These are phyloP conservation scores for Apodospora peruviana DNA, from an alignment of 495 filamentous ascomycete species.

Conservation along the genomic window DNA sequence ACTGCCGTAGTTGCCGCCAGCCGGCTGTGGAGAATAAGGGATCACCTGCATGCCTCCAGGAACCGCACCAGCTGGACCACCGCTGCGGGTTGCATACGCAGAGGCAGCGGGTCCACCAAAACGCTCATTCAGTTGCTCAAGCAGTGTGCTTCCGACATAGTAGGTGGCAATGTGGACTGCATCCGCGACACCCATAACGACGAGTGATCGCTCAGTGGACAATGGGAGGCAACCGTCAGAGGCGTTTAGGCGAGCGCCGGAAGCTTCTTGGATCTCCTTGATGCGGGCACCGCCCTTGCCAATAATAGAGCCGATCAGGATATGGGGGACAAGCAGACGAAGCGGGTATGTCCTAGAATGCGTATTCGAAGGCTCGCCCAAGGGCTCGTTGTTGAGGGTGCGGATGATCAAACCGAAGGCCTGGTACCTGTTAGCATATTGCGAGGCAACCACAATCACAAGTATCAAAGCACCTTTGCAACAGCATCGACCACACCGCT, in stretches of 20 bases:
- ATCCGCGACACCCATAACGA: slow-evolving; percentile 84
- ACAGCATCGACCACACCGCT: slow-evolving; percentile 92
- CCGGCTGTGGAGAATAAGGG: slow-evolving; percentile 88
- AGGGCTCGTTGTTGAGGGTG: slow-evolving; percentile 92
- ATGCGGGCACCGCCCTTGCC: slow-evolving; percentile 92
- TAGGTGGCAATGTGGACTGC: slow-evolving; percentile 98
- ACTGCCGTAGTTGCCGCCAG: slow-evolving; percentile 85
- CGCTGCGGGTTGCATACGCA: slow-evolving; percentile 91
- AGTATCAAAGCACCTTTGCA: slow-evolving; percentile 68
- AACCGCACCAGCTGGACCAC: slow-evolving; percentile 84
- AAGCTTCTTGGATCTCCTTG: slow-evolving; percentile 97
- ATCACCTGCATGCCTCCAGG: slow-evolving; percentile 97
- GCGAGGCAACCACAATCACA: background rate
- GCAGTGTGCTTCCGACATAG: slow-evolving; percentile 92
- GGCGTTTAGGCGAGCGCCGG: slow-evolving; percentile 91
- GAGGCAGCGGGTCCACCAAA: slow-evolving; percentile 95
- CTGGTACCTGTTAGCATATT: slow-evolving; percentile 39
- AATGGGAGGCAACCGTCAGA: slow-evolving; percentile 90
- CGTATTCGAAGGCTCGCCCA: slow-evolving; percentile 76
- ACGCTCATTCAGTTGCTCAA: slow-evolving; percentile 91
- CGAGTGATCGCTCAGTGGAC: slow-evolving; percentile 93
- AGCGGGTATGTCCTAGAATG: slow-evolving; percentile 97
- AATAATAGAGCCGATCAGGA: slow-evolving; percentile 97
- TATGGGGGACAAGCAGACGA: slow-evolving; percentile 90
- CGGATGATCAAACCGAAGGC: slow-evolving; percentile 97